Evolutionary conservation across 75 land plant genomes (phyloP).

Genomic region (Picea glauca): DNA sequence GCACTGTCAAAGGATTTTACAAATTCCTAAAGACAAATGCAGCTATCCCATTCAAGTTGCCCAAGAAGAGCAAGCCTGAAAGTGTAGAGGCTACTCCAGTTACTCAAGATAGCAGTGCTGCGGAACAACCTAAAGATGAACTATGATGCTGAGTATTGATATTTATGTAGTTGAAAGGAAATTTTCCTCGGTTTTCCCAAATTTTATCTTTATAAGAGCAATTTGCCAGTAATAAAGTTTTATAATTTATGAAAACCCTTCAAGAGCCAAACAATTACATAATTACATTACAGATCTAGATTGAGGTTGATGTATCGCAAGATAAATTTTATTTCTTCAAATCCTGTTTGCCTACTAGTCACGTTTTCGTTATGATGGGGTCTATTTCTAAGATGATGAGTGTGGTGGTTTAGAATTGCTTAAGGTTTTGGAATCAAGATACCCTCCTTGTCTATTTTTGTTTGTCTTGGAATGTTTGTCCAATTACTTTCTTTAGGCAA

Average conservation of each 20-base stretch:
- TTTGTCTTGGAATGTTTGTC: too few relatives aligned
- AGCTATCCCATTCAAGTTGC: constrained; percentile 84
- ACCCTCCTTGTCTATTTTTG: too few relatives aligned
- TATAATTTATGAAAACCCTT: not conserved
- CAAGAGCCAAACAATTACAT: not conserved
- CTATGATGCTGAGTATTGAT: not conserved
- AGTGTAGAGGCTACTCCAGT: not conserved
- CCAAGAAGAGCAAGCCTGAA: constrained; percentile 30
- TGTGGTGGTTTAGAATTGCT: too few relatives aligned
- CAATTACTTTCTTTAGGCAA: too few relatives aligned
- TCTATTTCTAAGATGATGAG: too few relatives aligned
- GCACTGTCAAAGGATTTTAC: constrained; percentile 82
- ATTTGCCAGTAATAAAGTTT: not conserved
- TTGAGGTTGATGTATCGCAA: not conserved
- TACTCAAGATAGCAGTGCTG: not conserved
- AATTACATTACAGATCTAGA: not conserved
- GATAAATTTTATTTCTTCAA: too few relatives aligned
- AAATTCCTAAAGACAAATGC: constrained; percentile 89
- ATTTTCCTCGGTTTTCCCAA: constrained; percentile 6
- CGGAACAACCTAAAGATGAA: constrained; percentile 5
- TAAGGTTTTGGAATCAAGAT: too few relatives aligned
- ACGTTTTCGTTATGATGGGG: too few relatives aligned
- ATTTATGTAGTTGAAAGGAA: not conserved
- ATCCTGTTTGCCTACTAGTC: too few relatives aligned
- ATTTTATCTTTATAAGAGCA: not conserved